A percentile compares a stretch with the other conserved stretches of the same genome.
Conservation (phyloP, 352 stramenopile genomes). For the Phytopythium vexans region DNA sequence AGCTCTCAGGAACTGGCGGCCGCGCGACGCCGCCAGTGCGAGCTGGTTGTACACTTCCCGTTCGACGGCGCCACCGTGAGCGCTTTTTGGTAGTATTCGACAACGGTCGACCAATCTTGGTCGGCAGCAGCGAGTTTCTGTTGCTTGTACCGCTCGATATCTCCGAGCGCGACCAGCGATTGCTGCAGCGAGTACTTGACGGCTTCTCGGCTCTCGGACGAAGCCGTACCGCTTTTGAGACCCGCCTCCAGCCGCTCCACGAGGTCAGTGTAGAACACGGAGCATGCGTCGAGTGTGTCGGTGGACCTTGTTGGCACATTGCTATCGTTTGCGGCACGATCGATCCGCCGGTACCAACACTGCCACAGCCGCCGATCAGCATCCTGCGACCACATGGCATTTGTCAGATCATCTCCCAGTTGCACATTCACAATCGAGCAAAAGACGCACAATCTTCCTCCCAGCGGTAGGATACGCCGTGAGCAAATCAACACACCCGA, state of each 20-base stretch:
- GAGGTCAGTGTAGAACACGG: constrained; percentile 26
- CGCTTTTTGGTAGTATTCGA: constrained; percentile 33
- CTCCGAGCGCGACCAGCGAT: constrained; percentile 43
- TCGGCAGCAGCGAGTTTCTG: constrained; percentile 11
- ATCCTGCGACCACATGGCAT: constrained; percentile 17
- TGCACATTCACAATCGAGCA: background rate
- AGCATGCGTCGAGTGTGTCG: constrained; percentile 9
- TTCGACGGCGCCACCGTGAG: constrained; percentile 33
- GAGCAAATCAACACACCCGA: constrained; percentile 36
- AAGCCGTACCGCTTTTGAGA: constrained; percentile 5
- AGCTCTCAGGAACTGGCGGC: constrained; percentile 26
- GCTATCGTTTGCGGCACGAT: constrained; percentile 7
- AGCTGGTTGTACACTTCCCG: constrained; percentile 67
- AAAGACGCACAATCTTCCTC: constrained; percentile 25
- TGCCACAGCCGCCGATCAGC: constrained; percentile 58
- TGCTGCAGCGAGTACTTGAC: constrained; percentile 34
- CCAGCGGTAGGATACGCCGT: constrained; percentile 24
- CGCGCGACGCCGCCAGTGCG: constrained; percentile 34
- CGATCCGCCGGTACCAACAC: constrained; percentile 64
- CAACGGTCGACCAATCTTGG: constrained; percentile 24
- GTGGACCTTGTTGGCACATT: background rate
- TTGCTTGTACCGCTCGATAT: constrained; percentile 42
- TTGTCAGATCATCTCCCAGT: background rate
- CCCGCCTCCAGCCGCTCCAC: constrained; percentile 12
- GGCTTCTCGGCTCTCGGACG: constrained; percentile 13